phyloP scores from a whole-genome alignment of 495 filamentous ascomycete species.

The Penicillium silybi region DNA sequence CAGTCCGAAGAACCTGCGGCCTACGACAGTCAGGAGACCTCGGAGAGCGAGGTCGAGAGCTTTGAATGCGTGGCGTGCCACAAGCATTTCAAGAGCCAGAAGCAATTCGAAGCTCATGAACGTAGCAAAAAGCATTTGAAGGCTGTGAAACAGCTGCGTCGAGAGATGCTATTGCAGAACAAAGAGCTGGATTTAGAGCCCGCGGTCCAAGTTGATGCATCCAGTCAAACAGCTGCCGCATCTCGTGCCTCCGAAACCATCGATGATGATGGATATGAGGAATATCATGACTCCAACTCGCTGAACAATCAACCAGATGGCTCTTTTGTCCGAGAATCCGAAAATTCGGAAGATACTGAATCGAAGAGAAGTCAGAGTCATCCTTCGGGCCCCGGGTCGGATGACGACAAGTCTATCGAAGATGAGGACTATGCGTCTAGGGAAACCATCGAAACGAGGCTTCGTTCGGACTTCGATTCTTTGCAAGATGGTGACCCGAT shows the following conservation, averaged over 20 bases:
- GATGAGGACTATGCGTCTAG: constrained; percentile 47
- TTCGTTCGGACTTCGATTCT: constrained; percentile 11
- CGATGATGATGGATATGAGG: not conserved
- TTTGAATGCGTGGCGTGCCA: constrained; percentile 90
- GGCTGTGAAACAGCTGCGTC: constrained; percentile 69
- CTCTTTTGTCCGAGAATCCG: not conserved
- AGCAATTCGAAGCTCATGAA: constrained; percentile 90
- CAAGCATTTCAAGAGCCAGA: constrained; percentile 92
- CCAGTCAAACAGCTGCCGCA: not conserved
- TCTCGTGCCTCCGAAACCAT: not conserved
- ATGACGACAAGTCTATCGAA: constrained; percentile 7
- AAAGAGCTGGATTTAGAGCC: constrained; percentile 32
- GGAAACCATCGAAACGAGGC: constrained; percentile 37
- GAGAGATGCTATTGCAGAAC: constrained; percentile 81
- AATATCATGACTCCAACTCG: not conserved
- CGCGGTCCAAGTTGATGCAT: not conserved
- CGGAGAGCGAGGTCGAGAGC: constrained; percentile 50
- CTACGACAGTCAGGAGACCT: constrained; percentile 57
- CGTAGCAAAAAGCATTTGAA: constrained; percentile 94
- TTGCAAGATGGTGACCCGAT: constrained; percentile 6
- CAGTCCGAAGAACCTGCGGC: constrained; percentile 45
- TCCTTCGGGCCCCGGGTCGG: not conserved
- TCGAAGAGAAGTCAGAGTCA: not conserved
- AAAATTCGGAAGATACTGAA: not conserved
- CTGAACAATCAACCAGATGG: not conserved